These are phyloP conservation scores for Discostella stelligeroides DNA, from an alignment of 108 stramenopile genomes.

Conservation along the genomic window DNA sequence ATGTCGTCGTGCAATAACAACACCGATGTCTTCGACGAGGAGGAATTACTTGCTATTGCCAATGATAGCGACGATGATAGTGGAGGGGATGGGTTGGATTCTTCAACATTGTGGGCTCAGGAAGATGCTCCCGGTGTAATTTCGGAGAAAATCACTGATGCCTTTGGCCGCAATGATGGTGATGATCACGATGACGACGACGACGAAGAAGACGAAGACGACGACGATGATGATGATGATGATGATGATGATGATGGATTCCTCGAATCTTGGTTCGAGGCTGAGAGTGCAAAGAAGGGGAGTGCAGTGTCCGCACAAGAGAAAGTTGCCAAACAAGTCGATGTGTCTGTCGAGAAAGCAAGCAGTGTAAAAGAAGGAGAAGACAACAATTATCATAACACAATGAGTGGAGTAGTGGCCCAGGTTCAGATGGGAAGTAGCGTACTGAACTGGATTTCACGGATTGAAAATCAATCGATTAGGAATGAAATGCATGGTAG, in stretches of 20 bases:
- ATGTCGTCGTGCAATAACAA: background rate
- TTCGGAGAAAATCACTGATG: background rate
- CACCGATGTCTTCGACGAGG: conserved; percentile 14
- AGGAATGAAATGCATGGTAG: background rate
- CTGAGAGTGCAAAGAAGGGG: conserved; percentile 1
- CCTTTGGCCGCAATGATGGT: background rate
- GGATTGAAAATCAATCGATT: no score
- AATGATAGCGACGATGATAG: conserved; percentile 1
- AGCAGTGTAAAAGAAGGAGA: no score
- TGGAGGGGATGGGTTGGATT: no score
- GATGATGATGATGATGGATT: conserved; percentile 28
- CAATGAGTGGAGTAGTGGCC: background rate
- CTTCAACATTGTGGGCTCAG: background rate
- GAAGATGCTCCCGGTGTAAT: background rate
- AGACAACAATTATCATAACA: background rate
- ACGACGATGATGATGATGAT: conserved; percentile 21
- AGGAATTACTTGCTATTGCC: conserved; percentile 12
- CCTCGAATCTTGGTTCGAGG: conserved; percentile 29
- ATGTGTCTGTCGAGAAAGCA: no score
- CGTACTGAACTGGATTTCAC: conserved; percentile 21
- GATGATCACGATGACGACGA: conserved; percentile 10
- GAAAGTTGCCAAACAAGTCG: background rate
- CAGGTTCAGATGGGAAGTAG: conserved; percentile 8
- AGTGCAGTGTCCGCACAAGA: background rate
- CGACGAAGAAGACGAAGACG: no score